These are phyloP conservation scores for Yamadazyma sp. DNA, from an alignment of 1,139 yeast genomes.

Conservation along the genomic window DNA sequence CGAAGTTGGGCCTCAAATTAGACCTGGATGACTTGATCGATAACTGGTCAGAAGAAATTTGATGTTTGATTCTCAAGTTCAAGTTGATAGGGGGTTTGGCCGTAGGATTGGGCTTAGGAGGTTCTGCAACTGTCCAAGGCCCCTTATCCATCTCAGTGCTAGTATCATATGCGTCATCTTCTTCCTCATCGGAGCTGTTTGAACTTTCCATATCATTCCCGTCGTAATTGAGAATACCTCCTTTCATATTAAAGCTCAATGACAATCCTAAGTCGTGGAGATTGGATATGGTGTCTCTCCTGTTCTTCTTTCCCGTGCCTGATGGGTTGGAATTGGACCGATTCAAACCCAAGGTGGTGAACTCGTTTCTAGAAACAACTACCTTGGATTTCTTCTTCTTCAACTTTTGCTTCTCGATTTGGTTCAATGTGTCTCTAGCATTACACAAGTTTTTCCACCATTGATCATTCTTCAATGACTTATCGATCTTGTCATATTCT, in stretches of 20 bases:
- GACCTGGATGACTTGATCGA: constrained; percentile 36
- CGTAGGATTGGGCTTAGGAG: neutral
- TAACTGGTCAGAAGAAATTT: constrained; percentile 15
- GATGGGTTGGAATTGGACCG: constrained; percentile 14
- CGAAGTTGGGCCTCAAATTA: constrained; percentile 64
- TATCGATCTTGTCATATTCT: constrained; percentile 33
- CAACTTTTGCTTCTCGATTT: constrained; percentile 27
- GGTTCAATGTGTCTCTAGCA: constrained; percentile 49
- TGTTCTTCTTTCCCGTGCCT: constrained; percentile 21
- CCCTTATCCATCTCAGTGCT: constrained; percentile 1
- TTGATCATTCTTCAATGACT: constrained; percentile 36
- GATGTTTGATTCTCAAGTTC: constrained; percentile 6
- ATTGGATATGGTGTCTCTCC: constrained; percentile 54
- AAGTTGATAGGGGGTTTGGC: constrained; percentile 3
- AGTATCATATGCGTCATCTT: neutral
- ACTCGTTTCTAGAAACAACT: constrained; percentile 5
- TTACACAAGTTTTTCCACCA: constrained; percentile 70
- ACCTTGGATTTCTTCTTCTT: constrained; percentile 9
- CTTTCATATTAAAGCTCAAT: constrained; percentile 62
- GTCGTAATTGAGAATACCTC: constrained; percentile 26
- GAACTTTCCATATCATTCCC: constrained; percentile 17
- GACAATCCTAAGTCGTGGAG: constrained; percentile 74
- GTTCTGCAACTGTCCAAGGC: neutral
- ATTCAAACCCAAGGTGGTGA: constrained; percentile 27
- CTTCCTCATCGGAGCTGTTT: constrained; percentile 9